phyloP scores from a whole-genome alignment of 2,329 filamentous ascomycete species.

The Bipolaris bicolor region DNA sequence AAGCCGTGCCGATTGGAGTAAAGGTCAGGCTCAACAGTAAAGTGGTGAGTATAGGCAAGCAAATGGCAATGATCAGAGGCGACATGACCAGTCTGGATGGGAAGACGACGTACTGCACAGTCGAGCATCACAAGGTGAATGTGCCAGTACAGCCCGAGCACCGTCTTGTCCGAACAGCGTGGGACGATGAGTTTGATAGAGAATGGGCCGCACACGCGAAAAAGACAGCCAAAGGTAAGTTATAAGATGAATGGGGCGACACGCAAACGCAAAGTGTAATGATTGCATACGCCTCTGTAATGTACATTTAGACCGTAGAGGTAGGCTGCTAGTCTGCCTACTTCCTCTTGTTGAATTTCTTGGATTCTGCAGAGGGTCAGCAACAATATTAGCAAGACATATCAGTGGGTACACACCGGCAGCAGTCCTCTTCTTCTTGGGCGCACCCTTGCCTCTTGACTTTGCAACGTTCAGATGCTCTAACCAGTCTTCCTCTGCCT shows the following conservation, averaged over 20 bases:
- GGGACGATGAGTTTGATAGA: conserved; percentile 54
- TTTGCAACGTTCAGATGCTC: conserved; percentile 64
- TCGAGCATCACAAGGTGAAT: conserved; percentile 61
- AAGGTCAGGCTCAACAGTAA: conserved; percentile 53
- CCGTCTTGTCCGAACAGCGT: conserved; percentile 47
- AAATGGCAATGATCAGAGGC: conserved; percentile 60
- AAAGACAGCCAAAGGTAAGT: conserved; percentile 24
- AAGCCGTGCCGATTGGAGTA: conserved; percentile 55
- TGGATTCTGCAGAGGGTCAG: conserved; percentile 47
- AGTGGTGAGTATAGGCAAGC: conserved; percentile 56
- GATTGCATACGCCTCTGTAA: background rate
- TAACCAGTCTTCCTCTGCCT: conserved; percentile 78
- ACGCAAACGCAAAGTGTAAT: background rate
- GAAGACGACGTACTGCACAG: conserved; percentile 56
- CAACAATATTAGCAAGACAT: background rate
- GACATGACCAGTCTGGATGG: conserved; percentile 59
- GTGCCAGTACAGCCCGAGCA: conserved; percentile 51
- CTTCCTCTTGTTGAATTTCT: conserved; percentile 57
- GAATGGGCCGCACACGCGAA: conserved; percentile 27
- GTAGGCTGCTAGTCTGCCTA: conserved; percentile 15
- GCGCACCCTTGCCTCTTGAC: conserved; percentile 79
- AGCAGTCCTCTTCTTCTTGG: conserved; percentile 82
- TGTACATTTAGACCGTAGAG: too few relatives aligned
- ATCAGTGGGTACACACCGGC: conserved; percentile 47
- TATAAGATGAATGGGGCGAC: conserved; percentile 12